phyloP scores from a whole-genome alignment of 2,329 filamentous ascomycete species.

The Aspergillus transmontanensis region DNA sequence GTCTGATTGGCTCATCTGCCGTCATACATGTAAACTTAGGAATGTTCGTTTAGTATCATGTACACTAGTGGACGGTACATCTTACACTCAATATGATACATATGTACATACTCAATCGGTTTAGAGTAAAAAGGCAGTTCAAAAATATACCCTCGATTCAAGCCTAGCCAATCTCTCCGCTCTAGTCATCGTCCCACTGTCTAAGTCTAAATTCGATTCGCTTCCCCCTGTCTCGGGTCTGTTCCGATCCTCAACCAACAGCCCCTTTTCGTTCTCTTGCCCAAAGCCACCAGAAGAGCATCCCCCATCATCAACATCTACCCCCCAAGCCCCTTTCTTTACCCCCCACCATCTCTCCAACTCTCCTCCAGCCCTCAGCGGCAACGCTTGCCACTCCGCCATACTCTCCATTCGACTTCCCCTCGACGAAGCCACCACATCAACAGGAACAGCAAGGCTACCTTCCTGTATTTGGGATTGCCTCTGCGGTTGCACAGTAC shows the following conservation, averaged over 20 bases:
- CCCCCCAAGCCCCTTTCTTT: background rate
- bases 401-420: constrained; percentile 1
- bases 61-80: background rate
- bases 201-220: background rate
- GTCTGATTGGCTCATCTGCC: no score
- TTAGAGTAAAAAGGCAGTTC: background rate
- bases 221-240: background rate
- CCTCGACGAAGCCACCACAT: background rate
- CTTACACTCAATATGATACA: background rate
- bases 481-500: background rate
- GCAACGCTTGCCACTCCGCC: constrained; percentile 8
- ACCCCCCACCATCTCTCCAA: constrained; percentile 9
- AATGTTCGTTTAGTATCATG: background rate
- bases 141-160: constrained; percentile 9
- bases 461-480: background rate
- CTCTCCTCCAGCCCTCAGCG: constrained; percentile 1
- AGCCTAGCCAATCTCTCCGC: constrained; percentile 2
- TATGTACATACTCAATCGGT: background rate
- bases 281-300: background rate
- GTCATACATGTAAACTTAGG: background rate
- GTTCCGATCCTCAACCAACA: background rate
- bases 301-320: background rate
- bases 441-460: background rate
- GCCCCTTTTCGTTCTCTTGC: background rate
- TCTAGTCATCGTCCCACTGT: background rate